Conservation (phyloP, 257 asterid genomes). For the Gentiana macrophylla region DNA sequence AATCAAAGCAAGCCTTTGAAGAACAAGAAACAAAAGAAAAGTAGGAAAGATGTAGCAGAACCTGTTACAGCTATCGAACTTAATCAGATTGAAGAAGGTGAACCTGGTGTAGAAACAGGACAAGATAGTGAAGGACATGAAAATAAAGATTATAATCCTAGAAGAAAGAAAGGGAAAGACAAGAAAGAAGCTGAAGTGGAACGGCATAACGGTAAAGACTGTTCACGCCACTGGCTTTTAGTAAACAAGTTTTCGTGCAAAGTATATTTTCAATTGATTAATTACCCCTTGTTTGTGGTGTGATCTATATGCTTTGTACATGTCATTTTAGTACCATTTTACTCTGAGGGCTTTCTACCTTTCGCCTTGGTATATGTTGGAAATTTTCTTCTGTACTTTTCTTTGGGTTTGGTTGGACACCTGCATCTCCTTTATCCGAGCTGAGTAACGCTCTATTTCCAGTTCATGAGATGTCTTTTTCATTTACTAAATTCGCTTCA, state of each 20-base stretch:
- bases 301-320: neutral
- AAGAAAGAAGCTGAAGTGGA: constrained; percentile 16
- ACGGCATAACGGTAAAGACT: constrained; percentile 27
- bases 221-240: no score
- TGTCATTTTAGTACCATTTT: no score
- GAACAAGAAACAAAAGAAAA: no score
- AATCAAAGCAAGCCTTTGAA: no score
- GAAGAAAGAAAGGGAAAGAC: constrained; percentile 32
- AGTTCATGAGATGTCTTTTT: no score
- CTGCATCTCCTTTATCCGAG: no score
- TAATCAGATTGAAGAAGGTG: no score
- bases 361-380: neutral
- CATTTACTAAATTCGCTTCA: neutral
- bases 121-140: constrained; percentile 16
- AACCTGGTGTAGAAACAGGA: constrained; percentile 11
- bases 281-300: neutral
- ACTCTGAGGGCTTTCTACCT: neutral
- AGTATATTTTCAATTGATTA: neutral
- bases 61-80: no score
- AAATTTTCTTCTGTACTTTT: neutral
- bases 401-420: no score
- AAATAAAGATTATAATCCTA: constrained; percentile 20
- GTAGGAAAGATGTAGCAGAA: no score
- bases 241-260: neutral
- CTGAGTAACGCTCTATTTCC: no score